Percentiles rank a stretch among this genome's conserved stretches.
These are phyloP conservation scores for Chalciporus chontae DNA, from an alignment of 768 basidiomycete species.

Conservation along the genomic window DNA sequence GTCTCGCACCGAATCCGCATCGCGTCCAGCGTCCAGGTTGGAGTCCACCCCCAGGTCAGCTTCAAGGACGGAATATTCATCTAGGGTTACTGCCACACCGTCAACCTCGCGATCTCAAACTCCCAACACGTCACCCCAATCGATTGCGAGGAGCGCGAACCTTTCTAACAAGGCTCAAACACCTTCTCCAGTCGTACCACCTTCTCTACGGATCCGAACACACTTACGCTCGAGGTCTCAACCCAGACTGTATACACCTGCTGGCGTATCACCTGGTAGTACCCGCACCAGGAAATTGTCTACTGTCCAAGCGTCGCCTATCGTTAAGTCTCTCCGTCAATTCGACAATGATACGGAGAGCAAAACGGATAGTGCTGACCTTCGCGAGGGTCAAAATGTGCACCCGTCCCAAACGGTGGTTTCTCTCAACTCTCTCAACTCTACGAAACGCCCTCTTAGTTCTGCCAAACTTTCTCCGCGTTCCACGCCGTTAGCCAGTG, in stretches of 20 bases:
- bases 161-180: background rate
- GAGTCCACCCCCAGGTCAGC: constrained; percentile 12
- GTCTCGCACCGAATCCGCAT: constrained; percentile 13
- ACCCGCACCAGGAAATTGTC: constrained; percentile 25
- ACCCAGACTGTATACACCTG: constrained; percentile 27
- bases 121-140: constrained; percentile 1
- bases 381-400: background rate
- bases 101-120: background rate
- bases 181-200: background rate
- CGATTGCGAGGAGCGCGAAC: background rate
- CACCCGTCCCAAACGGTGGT: constrained; percentile 12
- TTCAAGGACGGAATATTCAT: constrained; percentile 12
- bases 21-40: constrained; percentile 19
- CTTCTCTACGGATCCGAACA: constrained; percentile 1
- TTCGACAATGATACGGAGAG: constrained; percentile 10
- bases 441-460: constrained; percentile 20
- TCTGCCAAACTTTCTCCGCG: constrained; percentile 20
- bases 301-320: constrained; percentile 29
- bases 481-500: background rate
- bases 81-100: background rate
- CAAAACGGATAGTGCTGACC: background rate
- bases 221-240: constrained; percentile 35
- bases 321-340: constrained; percentile 13
- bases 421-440: constrained; percentile 23
- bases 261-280: constrained; percentile 1